phyloP scores from a whole-genome alignment of 805 yeast species.

The Candida ficus region DNA sequence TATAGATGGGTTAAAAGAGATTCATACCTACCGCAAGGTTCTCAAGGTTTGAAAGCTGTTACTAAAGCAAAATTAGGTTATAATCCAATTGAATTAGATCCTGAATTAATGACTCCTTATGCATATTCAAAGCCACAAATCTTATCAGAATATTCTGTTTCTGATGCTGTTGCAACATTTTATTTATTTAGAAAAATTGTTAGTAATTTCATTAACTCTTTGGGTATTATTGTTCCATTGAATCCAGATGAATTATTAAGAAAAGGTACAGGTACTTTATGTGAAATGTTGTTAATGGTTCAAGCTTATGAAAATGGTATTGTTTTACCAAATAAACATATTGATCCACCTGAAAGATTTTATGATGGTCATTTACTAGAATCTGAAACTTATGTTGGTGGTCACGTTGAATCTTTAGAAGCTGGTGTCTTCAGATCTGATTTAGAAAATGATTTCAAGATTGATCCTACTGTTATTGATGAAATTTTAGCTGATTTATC shows the following conservation, averaged over 20 bases:
- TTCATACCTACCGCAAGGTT: slow-evolving; percentile 95
- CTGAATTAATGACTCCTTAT: slow-evolving; percentile 97
- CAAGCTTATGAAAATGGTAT: slow-evolving; percentile 82
- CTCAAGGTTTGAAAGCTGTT: slow-evolving; percentile 97
- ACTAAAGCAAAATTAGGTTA: slow-evolving; percentile 94
- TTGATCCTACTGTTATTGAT: slow-evolving; percentile 80
- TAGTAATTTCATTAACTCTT: slow-evolving; percentile 93
- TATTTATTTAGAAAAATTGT: slow-evolving; percentile 94
- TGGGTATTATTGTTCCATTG: slow-evolving; percentile 91
- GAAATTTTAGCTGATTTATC: slow-evolving; percentile 71
- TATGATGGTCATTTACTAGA: slow-evolving; percentile 92
- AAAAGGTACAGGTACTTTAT: slow-evolving; percentile 97
- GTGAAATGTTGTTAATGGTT: slow-evolving; percentile 96
- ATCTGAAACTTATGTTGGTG: slow-evolving; percentile 97
- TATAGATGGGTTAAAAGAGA: slow-evolving; percentile 98
- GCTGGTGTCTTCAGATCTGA: slow-evolving; percentile 98
- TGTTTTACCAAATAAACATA: slow-evolving; percentile 86
- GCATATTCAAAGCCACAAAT: slow-evolving; percentile 92
- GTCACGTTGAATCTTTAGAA: slow-evolving; percentile 95
- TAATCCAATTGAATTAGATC: slow-evolving; percentile 94
- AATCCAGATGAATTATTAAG: slow-evolving; percentile 95
- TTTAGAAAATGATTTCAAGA: slow-evolving; percentile 62
- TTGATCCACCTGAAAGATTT: slow-evolving; percentile 90
- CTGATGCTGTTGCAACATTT: slow-evolving; percentile 98
- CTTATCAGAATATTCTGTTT: slow-evolving; percentile 93